phyloP scores from a whole-genome alignment of 2,329 filamentous ascomycete species.

The Didymella arachidicola region DNA sequence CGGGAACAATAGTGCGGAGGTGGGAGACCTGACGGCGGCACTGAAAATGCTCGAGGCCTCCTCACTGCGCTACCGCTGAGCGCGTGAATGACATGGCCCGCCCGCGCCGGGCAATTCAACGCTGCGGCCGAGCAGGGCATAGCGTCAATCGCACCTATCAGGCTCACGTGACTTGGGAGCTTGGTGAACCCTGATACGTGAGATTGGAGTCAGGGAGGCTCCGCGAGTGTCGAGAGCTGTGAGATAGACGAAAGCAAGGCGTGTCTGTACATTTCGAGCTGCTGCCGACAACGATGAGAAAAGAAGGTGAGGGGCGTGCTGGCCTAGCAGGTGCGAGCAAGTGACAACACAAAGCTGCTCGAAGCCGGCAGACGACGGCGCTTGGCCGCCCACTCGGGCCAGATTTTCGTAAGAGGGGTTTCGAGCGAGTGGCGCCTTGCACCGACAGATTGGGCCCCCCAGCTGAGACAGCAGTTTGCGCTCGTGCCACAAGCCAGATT shows the following conservation, averaged over 20 bases:
- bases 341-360: conserved; percentile 30
- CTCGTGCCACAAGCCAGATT: conserved; percentile 7
- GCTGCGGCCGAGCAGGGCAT: conserved; percentile 15
- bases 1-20: conserved; percentile 38
- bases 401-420: conserved; percentile 28
- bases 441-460: conserved; percentile 4
- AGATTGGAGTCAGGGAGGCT: conserved; percentile 12
- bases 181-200: conserved; percentile 11
- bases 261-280: neutral
- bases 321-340: conserved; percentile 28
- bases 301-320: conserved; percentile 33
- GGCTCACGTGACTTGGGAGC: conserved; percentile 12
- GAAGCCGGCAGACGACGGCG: conserved; percentile 24
- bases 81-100: conserved; percentile 26
- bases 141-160: conserved; percentile 9
- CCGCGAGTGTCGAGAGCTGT: neutral
- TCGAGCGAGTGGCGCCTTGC: conserved; percentile 20
- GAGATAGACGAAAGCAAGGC: neutral
- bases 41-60: conserved; percentile 18
- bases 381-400: conserved; percentile 24
- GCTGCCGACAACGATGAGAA: conserved; percentile 14
- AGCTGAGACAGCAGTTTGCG: conserved; percentile 3
- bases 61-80: conserved; percentile 23
- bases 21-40: conserved; percentile 38
- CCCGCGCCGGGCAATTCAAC: conserved; percentile 25